Conservation (phyloP, 306 rosid species). For the Trifolium dubium region DNA sequence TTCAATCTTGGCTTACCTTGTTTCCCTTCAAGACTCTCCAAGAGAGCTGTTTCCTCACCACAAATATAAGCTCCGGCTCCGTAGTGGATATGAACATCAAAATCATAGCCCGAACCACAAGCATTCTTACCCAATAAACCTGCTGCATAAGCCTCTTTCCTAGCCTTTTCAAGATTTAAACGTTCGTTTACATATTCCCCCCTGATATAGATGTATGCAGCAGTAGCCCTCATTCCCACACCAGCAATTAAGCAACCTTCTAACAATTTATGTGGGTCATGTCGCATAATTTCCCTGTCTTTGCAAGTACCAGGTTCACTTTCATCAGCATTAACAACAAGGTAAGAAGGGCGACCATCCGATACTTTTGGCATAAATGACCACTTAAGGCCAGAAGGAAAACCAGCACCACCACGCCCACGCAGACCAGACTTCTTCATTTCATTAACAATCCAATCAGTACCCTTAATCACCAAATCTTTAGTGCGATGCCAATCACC, state of each 20-base stretch:
- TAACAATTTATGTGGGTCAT: conserved; percentile 90
- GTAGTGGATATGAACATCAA: conserved; percentile 93
- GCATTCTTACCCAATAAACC: conserved; percentile 97
- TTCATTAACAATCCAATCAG: conserved; percentile 99
- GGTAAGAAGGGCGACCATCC: conserved; percentile 99
- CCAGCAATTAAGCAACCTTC: conserved; percentile 99
- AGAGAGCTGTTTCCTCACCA: conserved; percentile 96
- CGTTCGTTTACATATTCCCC: conserved; percentile 98
- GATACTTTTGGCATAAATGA: conserved; percentile 99
- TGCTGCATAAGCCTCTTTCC: conserved; percentile 90
- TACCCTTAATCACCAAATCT: conserved; percentile 86
- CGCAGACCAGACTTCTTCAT: conserved; percentile 97
- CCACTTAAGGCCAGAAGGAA: conserved; percentile 99
- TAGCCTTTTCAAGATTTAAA: conserved; percentile 80
- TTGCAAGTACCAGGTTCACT: conserved; percentile 99
- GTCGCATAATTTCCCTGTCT: conserved; percentile 98
- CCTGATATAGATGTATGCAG: conserved; percentile 92
- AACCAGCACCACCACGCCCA: conserved; percentile 99
- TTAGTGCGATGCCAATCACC: conserved; percentile 96
- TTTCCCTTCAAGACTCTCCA: conserved; percentile 99
- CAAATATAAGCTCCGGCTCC: conserved; percentile 99
- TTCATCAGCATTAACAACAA: conserved; percentile 98
- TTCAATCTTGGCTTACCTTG: conserved; percentile 98
- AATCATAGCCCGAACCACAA: conserved; percentile 95
- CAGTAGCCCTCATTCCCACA: conserved; percentile 98